Evolutionary conservation across 805 yeast species (phyloP), one percentile per base, ranked within the genome.

Genomic region (Martiniozyma abietophila): DNA sequence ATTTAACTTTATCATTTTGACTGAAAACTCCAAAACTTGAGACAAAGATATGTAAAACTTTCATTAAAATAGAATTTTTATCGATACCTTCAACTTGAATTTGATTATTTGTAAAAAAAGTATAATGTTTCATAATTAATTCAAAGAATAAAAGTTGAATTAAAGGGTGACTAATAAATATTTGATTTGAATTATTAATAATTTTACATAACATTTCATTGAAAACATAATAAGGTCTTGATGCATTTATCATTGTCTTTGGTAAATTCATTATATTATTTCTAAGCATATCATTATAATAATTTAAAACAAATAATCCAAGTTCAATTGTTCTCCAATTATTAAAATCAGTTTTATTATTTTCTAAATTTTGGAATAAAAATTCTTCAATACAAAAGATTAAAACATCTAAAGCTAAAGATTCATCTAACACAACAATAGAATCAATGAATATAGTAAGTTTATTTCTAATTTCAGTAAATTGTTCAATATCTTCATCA

Each of bases 261-360:
- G 80, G 78, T 26, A 81, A 50, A 47, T 76, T 76, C 56, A 85
- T 72, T n/a, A 79, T 56, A 45, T 84, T 84, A 48, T 77, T 81
- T 54, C 84, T 74, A 38, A 88, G 64, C 36, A 82, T 71, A 41
- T 89, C 97, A 32, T 86, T 76, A 44, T 79, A 76, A 44, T 77
- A 80, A 34, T 75, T 71, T 50, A 92, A 67, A 58, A 88, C 94
- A 53, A 67, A 86, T 34, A 92, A 62, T 3, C 95, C 96, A 43
- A 92, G 66, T 57, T 92, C 99, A 25, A 84, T 65, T 18, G 70
- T 73, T 52, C 85, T 73, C 97, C 97, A 88, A n/a, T n/a, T n/a
- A n/a, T n/a, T n/a, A n/a, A n/a, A n/a, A 43, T 76, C 74, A 20
- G 35, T 34, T 12, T 43, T 25, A 16, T 35, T 32, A 31, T 30